Base-by-base conservation (phyloP, 352 stramenopile species). In the Pythium inflatum region DNA sequence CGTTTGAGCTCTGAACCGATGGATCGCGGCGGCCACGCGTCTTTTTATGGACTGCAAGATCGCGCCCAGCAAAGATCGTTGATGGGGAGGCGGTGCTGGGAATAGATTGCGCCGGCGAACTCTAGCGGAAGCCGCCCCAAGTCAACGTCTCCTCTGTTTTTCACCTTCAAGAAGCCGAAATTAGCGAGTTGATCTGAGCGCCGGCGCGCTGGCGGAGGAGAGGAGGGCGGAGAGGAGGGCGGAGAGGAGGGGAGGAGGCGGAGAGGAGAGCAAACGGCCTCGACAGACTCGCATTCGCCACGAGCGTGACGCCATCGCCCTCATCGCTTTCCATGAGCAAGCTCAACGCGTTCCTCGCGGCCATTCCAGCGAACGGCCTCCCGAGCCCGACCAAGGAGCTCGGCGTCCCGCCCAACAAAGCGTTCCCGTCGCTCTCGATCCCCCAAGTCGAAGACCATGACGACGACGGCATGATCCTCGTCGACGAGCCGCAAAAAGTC, bases 311-410 rank as follows among this genome's bases (percentile, higher is more conserved):
- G 11, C 2, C 5, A 18, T 11, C 51, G 28, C 33, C 20, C 46
- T 33, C 50, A 48, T 6, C 16, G 18, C 33, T 11, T 34, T 34
- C 27, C 36, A 73, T 73, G 66, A 66, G 53, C 78, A 93, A 91
- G 66, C 80, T 93, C 40, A 90, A 90, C 70, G 85, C 85, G 40
- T 93, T 93, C 75, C 73, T 93, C 68, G 85, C 85, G 50, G 62
- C 83, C 13, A 78, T 93, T 62, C 85, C 85, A 11, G 77, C 82
- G 45, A 93, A 93, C 62, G 77, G 74, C 9, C 70, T 77, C 50
- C 72, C 75, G 7, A 80, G 74, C 22, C 83, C 68, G 30, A 71
- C 36, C 40, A 68, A 68, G 66, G 53, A 24, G 3, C 8, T 14
- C 1, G 30, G 30, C 25, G 36, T 57, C 20, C 45, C 59, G 4